Conservation (phyloP, 257 asterid species). For the Solanum dulcamara region DNA sequence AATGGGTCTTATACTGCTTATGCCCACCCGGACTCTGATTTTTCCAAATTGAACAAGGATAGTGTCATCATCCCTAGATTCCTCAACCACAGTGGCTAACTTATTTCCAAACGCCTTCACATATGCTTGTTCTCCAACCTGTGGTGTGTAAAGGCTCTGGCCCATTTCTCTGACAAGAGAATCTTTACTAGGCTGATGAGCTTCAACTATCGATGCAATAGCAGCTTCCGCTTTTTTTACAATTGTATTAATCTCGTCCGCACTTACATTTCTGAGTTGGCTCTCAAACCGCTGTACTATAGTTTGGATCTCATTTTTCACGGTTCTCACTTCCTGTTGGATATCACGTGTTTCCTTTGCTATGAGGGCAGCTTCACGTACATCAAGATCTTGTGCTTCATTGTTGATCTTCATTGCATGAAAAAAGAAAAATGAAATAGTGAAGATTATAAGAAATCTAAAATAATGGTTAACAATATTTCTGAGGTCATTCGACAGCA, state of each 20-base stretch:
- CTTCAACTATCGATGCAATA: slow-evolving; percentile 51
- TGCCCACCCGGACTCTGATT: slow-evolving; percentile 46
- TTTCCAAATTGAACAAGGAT: slow-evolving; percentile 82
- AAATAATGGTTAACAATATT: background rate
- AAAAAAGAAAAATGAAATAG: background rate
- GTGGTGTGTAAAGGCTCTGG: slow-evolving; percentile 31
- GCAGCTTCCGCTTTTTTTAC: slow-evolving; percentile 62
- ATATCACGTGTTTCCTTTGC: slow-evolving; percentile 48
- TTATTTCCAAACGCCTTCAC: slow-evolving; percentile 63
- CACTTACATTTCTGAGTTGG: slow-evolving; percentile 32
- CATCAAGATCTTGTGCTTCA: slow-evolving; percentile 71
- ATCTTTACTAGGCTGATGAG: slow-evolving; percentile 38
- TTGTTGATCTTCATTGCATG: slow-evolving; percentile 35
- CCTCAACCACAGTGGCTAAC: slow-evolving; percentile 76
- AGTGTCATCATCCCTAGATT: slow-evolving; percentile 58
- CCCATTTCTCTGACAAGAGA: slow-evolving; percentile 14
- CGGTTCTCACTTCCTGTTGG: slow-evolving; percentile 38
- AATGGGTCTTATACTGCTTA: slow-evolving; percentile 31
- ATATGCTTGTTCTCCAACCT: slow-evolving; percentile 56
- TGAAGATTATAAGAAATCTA: background rate
- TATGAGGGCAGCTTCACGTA: slow-evolving; percentile 73
- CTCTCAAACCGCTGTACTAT: slow-evolving; percentile 56
- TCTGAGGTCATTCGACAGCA: background rate
- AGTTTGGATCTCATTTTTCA: slow-evolving; percentile 45
- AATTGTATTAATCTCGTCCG: slow-evolving; percentile 31